These are phyloP conservation scores for Rosa rugosa DNA, from an alignment of 306 rosid genomes.

Conservation along the genomic window DNA sequence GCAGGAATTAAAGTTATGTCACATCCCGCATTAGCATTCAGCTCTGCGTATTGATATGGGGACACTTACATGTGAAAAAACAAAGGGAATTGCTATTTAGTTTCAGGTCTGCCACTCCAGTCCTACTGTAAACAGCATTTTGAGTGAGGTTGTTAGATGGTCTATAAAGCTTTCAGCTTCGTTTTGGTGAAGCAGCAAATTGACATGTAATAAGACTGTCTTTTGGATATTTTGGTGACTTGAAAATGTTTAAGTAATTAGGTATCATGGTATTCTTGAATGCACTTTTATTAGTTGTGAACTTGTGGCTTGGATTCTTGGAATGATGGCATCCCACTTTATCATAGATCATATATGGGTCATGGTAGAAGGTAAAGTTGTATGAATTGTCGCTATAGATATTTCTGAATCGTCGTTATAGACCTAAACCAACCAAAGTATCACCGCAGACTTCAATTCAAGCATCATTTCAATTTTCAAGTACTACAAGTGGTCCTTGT, in stretches of 20 bases:
- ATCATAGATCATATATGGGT: not conserved
- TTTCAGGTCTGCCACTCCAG: slow-evolving; percentile 19
- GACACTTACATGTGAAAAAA: not conserved
- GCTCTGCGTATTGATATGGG: not conserved
- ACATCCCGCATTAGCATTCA: not conserved
- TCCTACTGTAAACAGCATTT: not conserved
- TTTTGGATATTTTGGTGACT: not conserved
- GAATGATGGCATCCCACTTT: not conserved
- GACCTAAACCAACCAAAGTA: not conserved
- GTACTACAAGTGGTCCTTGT: not conserved
- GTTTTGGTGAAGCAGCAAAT: slow-evolving; percentile 2
- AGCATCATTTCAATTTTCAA: not conserved
- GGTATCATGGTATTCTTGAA: not conserved
- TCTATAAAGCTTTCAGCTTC: not conserved
- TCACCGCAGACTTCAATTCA: slow-evolving; percentile 1
- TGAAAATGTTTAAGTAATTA: not conserved
- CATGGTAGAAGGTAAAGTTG: not conserved
- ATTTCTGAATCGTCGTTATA: not conserved
- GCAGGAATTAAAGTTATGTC: slow-evolving; percentile 8
- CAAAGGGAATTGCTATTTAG: not conserved
- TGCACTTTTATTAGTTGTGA: not conserved
- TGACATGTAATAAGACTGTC: not conserved
- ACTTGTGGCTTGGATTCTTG: not conserved
- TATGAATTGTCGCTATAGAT: not conserved
- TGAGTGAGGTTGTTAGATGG: not conserved